Evolutionary conservation across 78 protist species (phyloP), one percentile per base, ranked within the genome.

Genomic region (Dictyostelium firmibasis): DNA sequence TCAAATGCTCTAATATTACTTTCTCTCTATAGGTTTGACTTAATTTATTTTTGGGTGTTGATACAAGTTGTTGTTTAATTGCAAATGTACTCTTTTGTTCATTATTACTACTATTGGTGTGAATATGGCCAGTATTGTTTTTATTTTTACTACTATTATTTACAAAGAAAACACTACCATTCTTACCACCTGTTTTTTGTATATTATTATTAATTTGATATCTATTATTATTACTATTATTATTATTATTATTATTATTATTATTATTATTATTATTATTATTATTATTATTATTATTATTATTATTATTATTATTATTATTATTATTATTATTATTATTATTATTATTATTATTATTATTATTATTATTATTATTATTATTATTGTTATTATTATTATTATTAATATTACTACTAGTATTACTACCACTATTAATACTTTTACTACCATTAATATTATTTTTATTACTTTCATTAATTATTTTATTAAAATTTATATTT

Each of bases 151-250:
- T 16, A 27, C 50, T 29, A 25, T 31, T 31, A 35, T 25, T 78
- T 5, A 88, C 81, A 88, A 88, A 88, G 41, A 88, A 78, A 11
- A 88, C 82, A 18, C 81, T 75, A 31, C 93, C 93, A 88, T 79
- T 57, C 29, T 69, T 88, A 2, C 93, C 93, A 27, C 50, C 23
- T 29, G 78, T 25, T 43, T 44, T 25, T 29, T 38, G 31, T 23
- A 88, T 18, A 6, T 33, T 33, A 27, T 64, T 50, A 31, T 88
- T 43, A n/a, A 88, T 88, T 35, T 10, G 25, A 44, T 41, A 88
- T 67, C 67, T 88, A 64, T 78, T 78, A 20, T 29, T n/a, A 16
- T 74, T 85, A n/a, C 44, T 74, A 2, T 9, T 10, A 3, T 85
- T 29, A 8, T 29, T 47, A 25, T 29, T 74, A 13, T 36, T 35